Conservation (phyloP, 441 rosid species). For the Erodium chrysanthum region DNA sequence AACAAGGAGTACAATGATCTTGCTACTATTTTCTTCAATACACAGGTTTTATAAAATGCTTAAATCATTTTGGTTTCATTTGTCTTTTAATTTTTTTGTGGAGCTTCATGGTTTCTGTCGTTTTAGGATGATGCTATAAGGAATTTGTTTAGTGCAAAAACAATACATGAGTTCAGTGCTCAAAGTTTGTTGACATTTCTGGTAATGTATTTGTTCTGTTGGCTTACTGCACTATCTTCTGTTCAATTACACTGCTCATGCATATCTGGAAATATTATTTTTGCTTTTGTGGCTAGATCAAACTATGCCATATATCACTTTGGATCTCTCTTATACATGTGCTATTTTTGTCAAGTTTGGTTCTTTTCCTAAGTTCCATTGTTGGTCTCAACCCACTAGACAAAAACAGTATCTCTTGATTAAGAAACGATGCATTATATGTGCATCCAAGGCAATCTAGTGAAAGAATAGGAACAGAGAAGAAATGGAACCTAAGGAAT, state of each 20-base stretch:
- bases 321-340: not conserved
- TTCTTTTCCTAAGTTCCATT: not conserved
- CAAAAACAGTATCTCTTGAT: not conserved
- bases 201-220: conserved; percentile 36
- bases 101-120: conserved; percentile 14
- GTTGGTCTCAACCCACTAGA: not conserved
- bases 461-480: not conserved
- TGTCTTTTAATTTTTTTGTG: not conserved
- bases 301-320: not conserved
- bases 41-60: conserved; percentile 50
- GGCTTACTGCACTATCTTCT: not conserved
- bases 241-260: conserved; percentile 4
- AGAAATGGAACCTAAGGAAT: not conserved
- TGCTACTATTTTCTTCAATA: conserved; percentile 93
- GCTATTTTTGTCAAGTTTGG: not conserved
- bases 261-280: not conserved
- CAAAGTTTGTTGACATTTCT: conserved; percentile 86
- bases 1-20: conserved; percentile 87
- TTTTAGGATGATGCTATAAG: conserved; percentile 96
- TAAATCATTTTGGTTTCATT: conserved; percentile 9
- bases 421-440: not conserved
- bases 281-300: not conserved
- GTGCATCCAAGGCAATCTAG: not conserved
- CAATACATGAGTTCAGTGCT: conserved; percentile 90
- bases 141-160: conserved; percentile 94